Conservation (phyloP, 2,329 filamentous ascomycete genomes). For the Cercospora sp. region DNA sequence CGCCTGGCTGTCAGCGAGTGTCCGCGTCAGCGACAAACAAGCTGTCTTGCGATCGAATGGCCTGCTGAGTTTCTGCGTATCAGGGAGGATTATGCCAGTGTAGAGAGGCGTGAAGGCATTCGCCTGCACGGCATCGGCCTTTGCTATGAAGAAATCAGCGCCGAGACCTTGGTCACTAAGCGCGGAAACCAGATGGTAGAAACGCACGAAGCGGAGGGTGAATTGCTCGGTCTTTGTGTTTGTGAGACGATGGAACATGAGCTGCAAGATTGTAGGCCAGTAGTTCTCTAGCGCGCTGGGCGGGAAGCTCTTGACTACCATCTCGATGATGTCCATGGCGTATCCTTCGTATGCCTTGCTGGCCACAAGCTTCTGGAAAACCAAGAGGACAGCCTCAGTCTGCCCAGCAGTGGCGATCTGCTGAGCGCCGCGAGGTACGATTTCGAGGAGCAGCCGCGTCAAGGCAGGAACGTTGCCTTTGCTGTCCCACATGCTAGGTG, state of each 20-base stretch:
- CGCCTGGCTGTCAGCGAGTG: slow-evolving; percentile 77
- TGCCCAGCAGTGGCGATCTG: slow-evolving; percentile 77
- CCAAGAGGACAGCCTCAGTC: slow-evolving; percentile 83
- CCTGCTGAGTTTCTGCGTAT: slow-evolving; percentile 82
- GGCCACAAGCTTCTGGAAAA: slow-evolving; percentile 86
- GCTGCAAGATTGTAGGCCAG: slow-evolving; percentile 74
- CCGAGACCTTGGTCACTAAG: slow-evolving; percentile 78
- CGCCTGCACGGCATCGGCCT: slow-evolving; percentile 78
- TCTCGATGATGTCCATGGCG: slow-evolving; percentile 87
- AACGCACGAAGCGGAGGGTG: slow-evolving; percentile 82
- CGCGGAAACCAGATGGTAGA: slow-evolving; percentile 90
- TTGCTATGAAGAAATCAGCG: slow-evolving; percentile 84
- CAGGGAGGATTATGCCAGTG: slow-evolving; percentile 78
- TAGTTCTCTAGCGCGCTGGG: slow-evolving; percentile 73
- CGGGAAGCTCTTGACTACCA: slow-evolving; percentile 71
- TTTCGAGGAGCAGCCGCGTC: slow-evolving; percentile 77
- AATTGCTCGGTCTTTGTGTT: slow-evolving; percentile 80
- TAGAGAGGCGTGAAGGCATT: slow-evolving; percentile 82
- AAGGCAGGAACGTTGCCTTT: slow-evolving; percentile 91
- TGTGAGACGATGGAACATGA: slow-evolving; percentile 73
- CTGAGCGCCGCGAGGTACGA: slow-evolving; percentile 74
- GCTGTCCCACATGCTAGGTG: slow-evolving; percentile 83
- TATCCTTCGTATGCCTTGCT: slow-evolving; percentile 82
- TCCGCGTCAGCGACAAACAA: slow-evolving; percentile 90
- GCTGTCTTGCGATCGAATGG: slow-evolving; percentile 91